Conservation (phyloP, 1,284 basidiomycete genomes). For the Moesziomyces globuligerus region DNA sequence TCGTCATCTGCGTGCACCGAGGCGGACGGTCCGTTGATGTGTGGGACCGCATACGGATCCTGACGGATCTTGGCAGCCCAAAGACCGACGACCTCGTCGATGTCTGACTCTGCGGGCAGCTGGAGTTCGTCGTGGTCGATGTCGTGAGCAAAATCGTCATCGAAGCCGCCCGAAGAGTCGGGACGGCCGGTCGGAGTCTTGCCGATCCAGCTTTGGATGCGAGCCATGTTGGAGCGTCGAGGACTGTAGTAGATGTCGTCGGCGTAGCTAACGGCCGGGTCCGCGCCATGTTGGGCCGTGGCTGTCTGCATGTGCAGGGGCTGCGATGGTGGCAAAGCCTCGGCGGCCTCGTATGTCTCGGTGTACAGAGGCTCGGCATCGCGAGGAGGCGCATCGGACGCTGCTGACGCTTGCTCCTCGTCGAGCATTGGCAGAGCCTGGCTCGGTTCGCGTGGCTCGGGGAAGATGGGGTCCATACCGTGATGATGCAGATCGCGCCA, state of each 20-base stretch:
- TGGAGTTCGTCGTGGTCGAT: slow-evolving; percentile 6
- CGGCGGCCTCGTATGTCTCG: background rate
- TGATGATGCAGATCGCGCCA: slow-evolving; percentile 37
- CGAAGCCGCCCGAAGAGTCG: slow-evolving; percentile 17
- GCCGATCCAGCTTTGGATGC: slow-evolving; percentile 46
- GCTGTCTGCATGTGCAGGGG: background rate
- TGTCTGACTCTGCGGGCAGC: slow-evolving; percentile 17
- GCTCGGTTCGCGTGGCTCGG: slow-evolving; percentile 15
- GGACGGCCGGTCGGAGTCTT: slow-evolving; percentile 30
- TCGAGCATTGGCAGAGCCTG: background rate
- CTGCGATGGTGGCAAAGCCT: background rate
- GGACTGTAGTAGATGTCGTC: slow-evolving; percentile 18
- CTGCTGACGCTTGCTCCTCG: background rate
- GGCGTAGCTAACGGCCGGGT: background rate
- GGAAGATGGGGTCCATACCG: slow-evolving; percentile 13
- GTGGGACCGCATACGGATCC: slow-evolving; percentile 17
- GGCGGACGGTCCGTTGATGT: slow-evolving; percentile 18
- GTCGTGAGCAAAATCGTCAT: slow-evolving; percentile 8
- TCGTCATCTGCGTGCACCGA: slow-evolving; percentile 6
- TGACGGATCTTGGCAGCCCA: slow-evolving; percentile 31
- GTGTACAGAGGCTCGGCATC: slow-evolving; percentile 5
- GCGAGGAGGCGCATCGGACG: background rate
- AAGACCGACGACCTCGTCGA: slow-evolving; percentile 39
- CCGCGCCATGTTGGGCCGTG: slow-evolving; percentile 1
- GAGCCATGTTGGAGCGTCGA: slow-evolving; percentile 30